Evolutionary conservation across 2,329 filamentous ascomycete species (phyloP), one percentile per base, ranked within the genome.

Genomic region (Fusarium luffae): DNA sequence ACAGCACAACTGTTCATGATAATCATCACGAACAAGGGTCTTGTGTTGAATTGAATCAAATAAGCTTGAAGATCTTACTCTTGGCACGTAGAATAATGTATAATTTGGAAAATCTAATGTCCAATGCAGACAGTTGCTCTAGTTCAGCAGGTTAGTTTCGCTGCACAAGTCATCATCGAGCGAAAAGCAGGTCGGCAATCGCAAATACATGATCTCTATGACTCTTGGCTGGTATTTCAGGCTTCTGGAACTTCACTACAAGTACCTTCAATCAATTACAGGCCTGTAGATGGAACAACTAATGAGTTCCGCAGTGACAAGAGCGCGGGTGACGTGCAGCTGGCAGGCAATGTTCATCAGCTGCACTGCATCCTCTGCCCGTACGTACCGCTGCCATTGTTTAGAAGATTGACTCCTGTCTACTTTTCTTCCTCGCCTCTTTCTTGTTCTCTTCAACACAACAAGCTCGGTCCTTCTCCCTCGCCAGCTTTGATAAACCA

Each of bases 321-420:
- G 10, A 5, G 11, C 16, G 44, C 27, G 28, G 30, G 21, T 28
- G 42, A 21, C 21, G 10, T 42, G 48, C 58, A 70, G 42, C 57
- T 72, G 69, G 41, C 66, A 56, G 30, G 32, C 54, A 72, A 46
- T 59, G 49, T 42, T 47, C 49, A n/a, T 25, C 49, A 56, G 46
- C 54, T 56, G 28, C 28, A 28, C 48, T 59, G n/a, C 32, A 23
- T 30, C 46, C 52, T 42, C 10, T 48, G 21, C 30, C 34, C 19
- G 13, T 12, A 8, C 32, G 11, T 9, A 18, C 11, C 19, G 13
- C 21, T 19, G 16, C 30, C 30, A 13, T 11, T 19, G 21, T 14
- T 30, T 14, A 6, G 9, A 25, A 21, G 27, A 41, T 28, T 21
- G 16, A 19, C 18, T 42, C 12, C n/a, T 7, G n/a, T 19, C 19